Percentiles rank a stretch among this genome's conserved stretches.
Evolutionary conservation across 169 alveolate genomes (phyloP).

Genomic region (Theileria equi): DNA sequence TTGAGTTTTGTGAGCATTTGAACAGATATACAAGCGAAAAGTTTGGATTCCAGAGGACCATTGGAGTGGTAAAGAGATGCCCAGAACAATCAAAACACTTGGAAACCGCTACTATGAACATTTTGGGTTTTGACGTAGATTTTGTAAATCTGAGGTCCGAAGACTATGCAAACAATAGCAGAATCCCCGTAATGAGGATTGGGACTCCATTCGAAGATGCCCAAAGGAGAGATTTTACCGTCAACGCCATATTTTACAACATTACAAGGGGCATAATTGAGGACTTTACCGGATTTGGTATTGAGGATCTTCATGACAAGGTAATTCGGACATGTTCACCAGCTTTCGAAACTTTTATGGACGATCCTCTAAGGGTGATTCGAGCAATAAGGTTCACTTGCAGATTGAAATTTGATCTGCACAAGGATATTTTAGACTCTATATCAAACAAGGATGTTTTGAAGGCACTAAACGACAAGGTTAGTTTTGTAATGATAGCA

Average conservation of each 20-base stretch:
- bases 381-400: slow-evolving; percentile 92
- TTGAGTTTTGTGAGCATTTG: slow-evolving; percentile 69
- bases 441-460: slow-evolving; percentile 28
- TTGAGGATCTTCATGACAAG: slow-evolving; percentile 86
- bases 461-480: slow-evolving; percentile 42
- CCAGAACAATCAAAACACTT: slow-evolving; percentile 95
- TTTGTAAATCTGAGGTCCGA: slow-evolving; percentile 95
- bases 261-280: slow-evolving; percentile 88
- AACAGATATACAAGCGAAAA: slow-evolving; percentile 71
- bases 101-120: slow-evolving; percentile 93
- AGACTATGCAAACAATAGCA: slow-evolving; percentile 84
- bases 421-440: slow-evolving; percentile 24
- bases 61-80: slow-evolving; percentile 90
- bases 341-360: slow-evolving; percentile 90
- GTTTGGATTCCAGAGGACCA: slow-evolving; percentile 71
- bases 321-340: slow-evolving; percentile 92
- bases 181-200: slow-evolving; percentile 91
- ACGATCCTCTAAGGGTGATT: slow-evolving; percentile 96
- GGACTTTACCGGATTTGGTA: slow-evolving; percentile 91
- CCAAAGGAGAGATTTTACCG: slow-evolving; percentile 95
- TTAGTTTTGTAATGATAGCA: not conserved
- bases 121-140: slow-evolving; percentile 90
- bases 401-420: slow-evolving; percentile 35
- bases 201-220: slow-evolving; percentile 97
- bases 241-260: slow-evolving; percentile 95